Base-by-base conservation (phyloP, 2,329 filamentous ascomycete genomes). In the Venturiaceae sp. region DNA sequence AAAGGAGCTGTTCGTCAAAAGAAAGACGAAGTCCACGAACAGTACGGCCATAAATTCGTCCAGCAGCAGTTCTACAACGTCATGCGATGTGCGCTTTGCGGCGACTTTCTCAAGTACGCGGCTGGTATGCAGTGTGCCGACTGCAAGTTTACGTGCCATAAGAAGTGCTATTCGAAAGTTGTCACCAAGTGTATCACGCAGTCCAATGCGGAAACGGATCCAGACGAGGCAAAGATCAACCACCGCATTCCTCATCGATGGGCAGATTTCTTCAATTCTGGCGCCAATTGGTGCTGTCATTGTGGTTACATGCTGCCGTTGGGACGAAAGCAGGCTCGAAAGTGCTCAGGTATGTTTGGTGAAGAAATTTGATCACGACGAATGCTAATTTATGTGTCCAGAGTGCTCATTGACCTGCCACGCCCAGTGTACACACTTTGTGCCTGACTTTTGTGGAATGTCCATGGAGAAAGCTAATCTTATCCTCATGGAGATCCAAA, bases 121-220 rank as follows among this genome's bases (percentile, higher is more conserved):
- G 90, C 94, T 23, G 94, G 94, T 62, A 99, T 99, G 92, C 94
- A 99, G 76, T 99, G 94, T 74, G 89, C 95, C 64, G 94, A 99
- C 75, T 99, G 94, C 87, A 97, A 97, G 76, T 97, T 97, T 76
- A 97, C 92, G 39, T 99, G 94, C 74, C 94, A 99, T 74, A 92
- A 90, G 67, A 96, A 97, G 75, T 99, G 94, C 72, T 99, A 97
- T 73, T 77, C 84, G 16, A 95, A 92, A 72, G 94, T 99, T 52
- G 94, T 99, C 66, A 99, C 94, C 63, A 99, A 99, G 75, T 99
- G 94, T 77, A 99, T 99, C 73, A 97, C 92, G 77, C 97, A 99
- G 73, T 96, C 92, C 62, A 99, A 99, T 70, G 92, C 94, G 63
- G 94, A 99, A 73, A 95, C 90, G 5, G 94, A 99, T 71, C 92